Evolutionary conservation across 2,329 filamentous ascomycete species (phyloP), one percentile per base, ranked within the genome.

Genomic region (Bretziella fagacearum): DNA sequence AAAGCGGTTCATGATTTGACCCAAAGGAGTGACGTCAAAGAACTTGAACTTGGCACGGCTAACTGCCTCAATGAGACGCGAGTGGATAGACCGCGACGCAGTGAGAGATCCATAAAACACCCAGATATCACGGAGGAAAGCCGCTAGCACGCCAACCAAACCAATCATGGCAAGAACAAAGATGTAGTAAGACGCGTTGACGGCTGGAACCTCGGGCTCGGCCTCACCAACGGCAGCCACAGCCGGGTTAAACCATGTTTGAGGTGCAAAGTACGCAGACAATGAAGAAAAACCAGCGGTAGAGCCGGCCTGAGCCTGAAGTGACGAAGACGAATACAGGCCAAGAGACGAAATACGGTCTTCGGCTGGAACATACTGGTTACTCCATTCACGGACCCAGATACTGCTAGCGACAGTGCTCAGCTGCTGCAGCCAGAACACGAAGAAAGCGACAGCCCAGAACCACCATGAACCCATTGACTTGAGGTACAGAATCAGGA

Each of bases 391-490:
- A 55, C 84, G 76, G 56, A 98, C 93, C 91, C 91, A 98, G 44
- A 95, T 64, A 56, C 91, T 95, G 29, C 86, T 93, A 1, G 81
- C 84, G 2, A 96, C 81, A 20, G 82, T 82, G 3, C 82, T 81
- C 27, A 94, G 60, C 59, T 98, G 91, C 59, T 95, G 87, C 37
- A 81, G 65, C 23, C 71, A 70, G 57, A 98, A 96, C 30, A 87
- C 79, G 3, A 78, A 54, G 11, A 78, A 63, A 17, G 87, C 82
- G 29, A 83, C 65, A 41, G 81, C 61, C 91, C 91, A 98, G 65
- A 93, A 98, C 71, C 84, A 87, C 84, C 86, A 94, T 3, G 80
- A 72, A n/a, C 91, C 91, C 91, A 98, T 98, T 53, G 87, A 75
- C 50, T 64, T 65, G 15, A 98, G 72, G 59, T 98, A 98, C 58